Evolutionary conservation across 2,329 filamentous ascomycete genomes (phyloP).

Genomic region (Tricladium varicosporioides): DNA sequence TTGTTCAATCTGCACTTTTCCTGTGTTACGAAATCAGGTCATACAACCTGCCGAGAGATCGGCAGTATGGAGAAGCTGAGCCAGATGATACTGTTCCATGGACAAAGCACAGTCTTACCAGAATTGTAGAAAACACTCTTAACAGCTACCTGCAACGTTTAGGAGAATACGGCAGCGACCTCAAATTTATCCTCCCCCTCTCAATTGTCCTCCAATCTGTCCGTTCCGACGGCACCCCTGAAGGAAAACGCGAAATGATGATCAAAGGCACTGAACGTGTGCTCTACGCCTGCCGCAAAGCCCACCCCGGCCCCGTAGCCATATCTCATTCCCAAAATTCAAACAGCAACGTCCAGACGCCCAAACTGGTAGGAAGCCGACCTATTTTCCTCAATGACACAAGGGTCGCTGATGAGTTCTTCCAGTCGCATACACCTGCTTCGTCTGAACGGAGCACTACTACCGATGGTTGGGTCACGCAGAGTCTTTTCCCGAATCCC

Average conservation of each 20-base stretch:
- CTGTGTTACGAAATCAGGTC: slow-evolving; percentile 22
- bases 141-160: slow-evolving; percentile 30
- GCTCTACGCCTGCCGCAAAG: slow-evolving; percentile 21
- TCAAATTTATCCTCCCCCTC: slow-evolving; percentile 34
- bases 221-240: slow-evolving; percentile 28
- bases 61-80: background rate
- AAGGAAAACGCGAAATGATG: slow-evolving; percentile 30
- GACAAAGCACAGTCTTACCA: slow-evolving; percentile 29
- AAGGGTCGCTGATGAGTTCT: background rate
- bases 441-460: background rate
- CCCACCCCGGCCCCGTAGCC: slow-evolving; percentile 6
- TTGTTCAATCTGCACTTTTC: slow-evolving; percentile 21
- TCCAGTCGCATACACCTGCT: background rate
- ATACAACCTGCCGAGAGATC: slow-evolving; percentile 7
- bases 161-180: slow-evolving; percentile 29
- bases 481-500: too few relatives aligned
- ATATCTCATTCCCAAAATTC: background rate
- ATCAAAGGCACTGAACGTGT: slow-evolving; percentile 32
- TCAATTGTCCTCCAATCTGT: slow-evolving; percentile 32
- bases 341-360: slow-evolving; percentile 1
- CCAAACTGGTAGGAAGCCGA: background rate
- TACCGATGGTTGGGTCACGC: too few relatives aligned
- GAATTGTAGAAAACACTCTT: slow-evolving; percentile 32
- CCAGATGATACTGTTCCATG: slow-evolving; percentile 11
- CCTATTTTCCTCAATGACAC: too few relatives aligned